Percentiles rank a stretch among this genome's conserved stretches.
These are phyloP conservation scores for Arthrinium puccinioides DNA, from an alignment of 2,329 filamentous ascomycete species.

Conservation along the genomic window DNA sequence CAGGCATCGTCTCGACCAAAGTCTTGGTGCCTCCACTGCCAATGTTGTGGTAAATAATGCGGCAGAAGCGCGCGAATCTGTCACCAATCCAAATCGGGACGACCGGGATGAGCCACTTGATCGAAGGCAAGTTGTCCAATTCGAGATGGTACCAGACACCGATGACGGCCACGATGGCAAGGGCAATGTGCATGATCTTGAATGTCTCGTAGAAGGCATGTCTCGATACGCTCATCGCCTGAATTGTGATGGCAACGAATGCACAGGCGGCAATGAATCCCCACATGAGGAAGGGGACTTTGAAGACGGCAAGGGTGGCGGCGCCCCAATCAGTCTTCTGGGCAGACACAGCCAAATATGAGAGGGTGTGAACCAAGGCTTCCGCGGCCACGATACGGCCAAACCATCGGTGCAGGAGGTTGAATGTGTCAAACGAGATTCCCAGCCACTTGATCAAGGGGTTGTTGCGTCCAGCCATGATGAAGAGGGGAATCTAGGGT, in stretches of 20 bases:
- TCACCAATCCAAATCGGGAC: constrained; percentile 63
- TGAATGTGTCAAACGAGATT: constrained; percentile 78
- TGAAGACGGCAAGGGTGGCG: constrained; percentile 27
- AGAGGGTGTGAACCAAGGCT: constrained; percentile 56
- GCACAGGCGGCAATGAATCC: constrained; percentile 57
- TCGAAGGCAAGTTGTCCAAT: constrained; percentile 45
- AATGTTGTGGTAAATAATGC: constrained; percentile 58
- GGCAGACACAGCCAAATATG: constrained; percentile 44
- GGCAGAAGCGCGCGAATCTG: constrained; percentile 50
- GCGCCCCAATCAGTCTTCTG: constrained; percentile 38
- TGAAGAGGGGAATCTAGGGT: constrained; percentile 54
- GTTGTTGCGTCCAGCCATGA: constrained; percentile 72
- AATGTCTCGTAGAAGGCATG: constrained; percentile 78
- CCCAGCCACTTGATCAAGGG: constrained; percentile 64
- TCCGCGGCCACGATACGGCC: constrained; percentile 70
- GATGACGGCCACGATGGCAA: constrained; percentile 51
- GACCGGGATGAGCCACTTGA: constrained; percentile 52
- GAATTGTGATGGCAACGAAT: constrained; percentile 56
- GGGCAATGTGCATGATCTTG: constrained; percentile 62
- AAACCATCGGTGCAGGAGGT: constrained; percentile 74
- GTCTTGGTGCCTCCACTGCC: constrained; percentile 60
- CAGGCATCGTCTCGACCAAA: constrained; percentile 67
- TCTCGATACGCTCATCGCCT: constrained; percentile 62
- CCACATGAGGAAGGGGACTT: constrained; percentile 43
- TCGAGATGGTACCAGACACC: constrained; percentile 62